Evolutionary conservation across 208 protist genomes (phyloP), one percentile per base, ranked within the genome.

Genomic region (Crithidia sp.): DNA sequence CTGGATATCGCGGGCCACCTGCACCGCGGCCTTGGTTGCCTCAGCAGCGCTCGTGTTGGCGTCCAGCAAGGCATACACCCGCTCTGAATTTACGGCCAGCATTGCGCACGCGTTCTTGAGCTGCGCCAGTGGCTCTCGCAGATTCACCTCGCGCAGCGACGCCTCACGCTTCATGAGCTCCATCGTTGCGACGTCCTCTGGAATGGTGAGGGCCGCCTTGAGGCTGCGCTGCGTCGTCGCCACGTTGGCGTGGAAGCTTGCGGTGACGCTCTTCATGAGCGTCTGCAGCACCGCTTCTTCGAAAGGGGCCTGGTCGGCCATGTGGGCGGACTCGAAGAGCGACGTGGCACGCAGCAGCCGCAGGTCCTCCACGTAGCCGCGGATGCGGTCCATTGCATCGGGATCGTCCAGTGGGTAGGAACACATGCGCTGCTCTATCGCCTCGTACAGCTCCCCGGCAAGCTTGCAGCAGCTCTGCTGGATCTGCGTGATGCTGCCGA

Each of bases 51-150:
- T 66, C 36, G 28, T 41, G 40, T 49, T 59, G 2, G 41, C 65
- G 50, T 76, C 59, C 41, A 81, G 52, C 60, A 86, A 58, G 28
- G 76, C 76, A 59, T 86, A 72, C 10, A 83, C 82, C 14, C 79
- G 57, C 71, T 81, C 70, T 36, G 77, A 73, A 69, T 88, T 80
- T 16, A 87, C 79, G 36, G 82, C 74, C 45, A 96, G 85, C 64
- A 96, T 70, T 17, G 91, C 89, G 52, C 89, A 94, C 16, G 81
- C 71, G 69, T 88, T 91, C 71, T 96, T 96, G 40, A 95, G 78
- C 78, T 92, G 84, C 19, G 86, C 92, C 28, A 95, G 76, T 16
- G 83, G 77, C 82, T 95, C 88, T 2, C 83, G 80, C 44, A 96
- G 62, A 71, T 83, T 80, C 9, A 67, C 68, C 54, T 85, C 50